phyloP scores from a whole-genome alignment of 148 eudicot genomes.

The Camellia sinensis region DNA sequence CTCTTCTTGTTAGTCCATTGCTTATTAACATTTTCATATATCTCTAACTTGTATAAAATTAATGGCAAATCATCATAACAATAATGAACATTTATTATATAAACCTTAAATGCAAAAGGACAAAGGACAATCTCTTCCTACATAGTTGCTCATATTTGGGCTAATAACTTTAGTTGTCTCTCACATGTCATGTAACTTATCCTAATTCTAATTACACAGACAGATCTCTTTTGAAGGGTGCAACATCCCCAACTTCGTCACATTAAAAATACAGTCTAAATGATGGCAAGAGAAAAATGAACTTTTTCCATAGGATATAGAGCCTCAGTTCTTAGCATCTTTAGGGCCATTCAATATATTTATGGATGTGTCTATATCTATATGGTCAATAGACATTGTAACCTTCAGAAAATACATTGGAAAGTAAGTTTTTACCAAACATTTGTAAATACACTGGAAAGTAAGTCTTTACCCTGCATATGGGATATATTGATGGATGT shows the following conservation, averaged over 20 bases:
- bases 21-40: constrained; percentile 4
- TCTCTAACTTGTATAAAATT: background rate
- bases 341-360: background rate
- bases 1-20: background rate
- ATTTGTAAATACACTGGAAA: background rate
- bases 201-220: background rate
- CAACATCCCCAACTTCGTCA: background rate
- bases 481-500: background rate
- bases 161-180: background rate
- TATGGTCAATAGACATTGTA: background rate
- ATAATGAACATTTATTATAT: background rate
- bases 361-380: background rate
- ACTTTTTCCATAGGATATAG: background rate
- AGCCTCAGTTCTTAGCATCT: constrained; percentile 1
- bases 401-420: background rate
- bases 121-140: background rate
- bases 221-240: background rate
- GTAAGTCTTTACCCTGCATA: background rate
- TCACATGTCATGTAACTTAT: background rate
- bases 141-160: background rate
- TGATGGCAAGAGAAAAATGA: background rate
- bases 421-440: background rate
- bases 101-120: constrained; percentile 8
- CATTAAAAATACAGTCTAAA: background rate
- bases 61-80: background rate